phyloP scores from a whole-genome alignment of 2,329 filamentous ascomycete genomes.

The Trichoderma koningii region DNA sequence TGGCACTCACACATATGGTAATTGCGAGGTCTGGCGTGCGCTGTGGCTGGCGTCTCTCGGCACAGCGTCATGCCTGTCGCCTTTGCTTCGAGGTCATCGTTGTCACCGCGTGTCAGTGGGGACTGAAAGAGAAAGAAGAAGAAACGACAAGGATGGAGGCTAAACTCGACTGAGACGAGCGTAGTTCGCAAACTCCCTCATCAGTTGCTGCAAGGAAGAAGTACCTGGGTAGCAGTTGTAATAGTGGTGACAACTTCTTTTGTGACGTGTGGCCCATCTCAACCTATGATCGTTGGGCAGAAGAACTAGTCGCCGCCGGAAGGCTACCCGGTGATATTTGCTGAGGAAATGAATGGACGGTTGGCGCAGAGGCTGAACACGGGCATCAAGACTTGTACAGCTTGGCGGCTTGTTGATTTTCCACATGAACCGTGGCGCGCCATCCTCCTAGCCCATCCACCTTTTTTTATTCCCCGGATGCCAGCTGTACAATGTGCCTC shows the following conservation, averaged over 20 bases:
- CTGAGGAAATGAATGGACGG: slow-evolving; percentile 26
- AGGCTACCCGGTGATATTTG: slow-evolving; percentile 25
- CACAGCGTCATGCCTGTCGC: slow-evolving; percentile 14
- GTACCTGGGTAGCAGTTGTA: slow-evolving; percentile 3
- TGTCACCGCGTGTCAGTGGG: slow-evolving; percentile 13
- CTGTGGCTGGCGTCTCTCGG: slow-evolving; percentile 1
- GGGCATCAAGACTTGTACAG: slow-evolving; percentile 8
- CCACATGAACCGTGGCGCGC: slow-evolving; percentile 27
- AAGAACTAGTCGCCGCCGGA: slow-evolving; percentile 23
- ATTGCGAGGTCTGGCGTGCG: slow-evolving; percentile 4
- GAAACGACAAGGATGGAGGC: not conserved
- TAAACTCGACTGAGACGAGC: not conserved
- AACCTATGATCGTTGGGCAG: slow-evolving; percentile 21
- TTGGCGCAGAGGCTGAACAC: slow-evolving; percentile 23
- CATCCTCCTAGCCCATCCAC: slow-evolving; percentile 22
- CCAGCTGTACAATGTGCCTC: slow-evolving; percentile 25
- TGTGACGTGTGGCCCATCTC: slow-evolving; percentile 24
- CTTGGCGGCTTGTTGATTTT: slow-evolving; percentile 25
- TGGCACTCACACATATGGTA: not conserved
- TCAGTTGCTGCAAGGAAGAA: not conserved
- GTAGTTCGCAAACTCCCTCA: not conserved
- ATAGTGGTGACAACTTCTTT: not conserved
- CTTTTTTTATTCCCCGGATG: slow-evolving; percentile 24
- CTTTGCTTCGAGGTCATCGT: slow-evolving; percentile 9
- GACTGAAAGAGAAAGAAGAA: slow-evolving; percentile 1